These are phyloP conservation scores for Prosopis cineraria DNA, from an alignment of 306 rosid genomes.

Conservation along the genomic window DNA sequence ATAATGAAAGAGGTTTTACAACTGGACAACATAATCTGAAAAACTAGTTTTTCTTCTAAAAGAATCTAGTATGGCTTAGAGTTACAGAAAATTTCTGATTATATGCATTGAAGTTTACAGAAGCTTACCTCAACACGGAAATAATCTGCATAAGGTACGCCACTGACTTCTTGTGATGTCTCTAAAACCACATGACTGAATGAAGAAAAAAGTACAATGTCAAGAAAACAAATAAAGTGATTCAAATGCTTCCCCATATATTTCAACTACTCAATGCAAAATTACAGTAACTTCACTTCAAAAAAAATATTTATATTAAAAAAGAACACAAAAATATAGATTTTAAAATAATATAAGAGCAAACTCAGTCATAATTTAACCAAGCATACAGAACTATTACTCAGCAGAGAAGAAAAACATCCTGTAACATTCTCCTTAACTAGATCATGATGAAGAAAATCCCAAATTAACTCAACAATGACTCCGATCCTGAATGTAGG, in stretches of 20 bases:
- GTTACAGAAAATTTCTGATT: conserved; percentile 21
- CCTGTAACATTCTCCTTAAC: conserved; percentile 2
- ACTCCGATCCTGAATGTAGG: no score
- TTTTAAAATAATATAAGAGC: conserved; percentile 12
- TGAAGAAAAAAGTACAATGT: conserved; percentile 38
- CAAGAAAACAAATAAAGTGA: conserved; percentile 21
- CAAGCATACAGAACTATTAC: not conserved
- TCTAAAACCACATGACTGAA: conserved; percentile 89
- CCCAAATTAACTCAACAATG: conserved; percentile 30
- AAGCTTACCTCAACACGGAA: conserved; percentile 84
- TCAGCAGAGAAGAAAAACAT: not conserved
- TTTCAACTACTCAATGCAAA: conserved; percentile 21
- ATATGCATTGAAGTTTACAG: conserved; percentile 14
- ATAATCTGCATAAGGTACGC: conserved; percentile 90
- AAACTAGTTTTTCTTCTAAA: not conserved
- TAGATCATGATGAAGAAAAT: conserved; percentile 3
- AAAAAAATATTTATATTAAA: conserved; percentile 2
- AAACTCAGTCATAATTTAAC: conserved; percentile 16
- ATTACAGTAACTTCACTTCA: not conserved
- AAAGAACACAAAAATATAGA: conserved; percentile 5
- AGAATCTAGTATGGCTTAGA: not conserved
- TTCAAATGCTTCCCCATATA: not conserved
- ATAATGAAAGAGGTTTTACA: not conserved
- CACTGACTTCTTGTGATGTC: conserved; percentile 87
- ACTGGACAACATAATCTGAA: not conserved